Conservation (phyloP, 257 asterid species). For the Solanum bukasovii region DNA sequence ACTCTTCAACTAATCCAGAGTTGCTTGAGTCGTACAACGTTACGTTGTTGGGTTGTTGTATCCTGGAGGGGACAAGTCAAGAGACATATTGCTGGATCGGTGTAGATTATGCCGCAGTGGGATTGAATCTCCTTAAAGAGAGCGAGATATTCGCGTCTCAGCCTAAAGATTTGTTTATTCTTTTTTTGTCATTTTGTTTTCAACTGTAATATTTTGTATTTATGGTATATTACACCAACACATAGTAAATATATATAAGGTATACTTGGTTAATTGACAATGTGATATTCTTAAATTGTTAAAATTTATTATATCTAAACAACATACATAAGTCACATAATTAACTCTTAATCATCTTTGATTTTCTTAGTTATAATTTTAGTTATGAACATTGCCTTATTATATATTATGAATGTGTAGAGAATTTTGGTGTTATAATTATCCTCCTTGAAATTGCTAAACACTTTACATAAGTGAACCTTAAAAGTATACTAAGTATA, state of each 20-base stretch:
- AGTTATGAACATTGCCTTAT: neutral
- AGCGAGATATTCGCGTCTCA: no score
- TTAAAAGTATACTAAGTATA: neutral
- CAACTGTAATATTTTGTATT: no score
- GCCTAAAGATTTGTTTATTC: no score
- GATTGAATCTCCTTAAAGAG: no score
- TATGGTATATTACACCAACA: no score
- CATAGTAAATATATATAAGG: neutral
- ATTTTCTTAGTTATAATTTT: neutral
- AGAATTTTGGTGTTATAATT: neutral
- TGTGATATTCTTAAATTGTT: neutral
- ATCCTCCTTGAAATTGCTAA: neutral
- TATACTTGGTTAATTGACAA: neutral
- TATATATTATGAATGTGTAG: neutral
- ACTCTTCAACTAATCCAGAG: no score
- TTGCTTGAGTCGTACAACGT: no score
- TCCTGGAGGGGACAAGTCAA: no score
- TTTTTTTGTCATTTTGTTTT: no score
- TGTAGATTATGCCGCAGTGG: no score
- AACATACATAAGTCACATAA: neutral
- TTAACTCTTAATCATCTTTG: neutral
- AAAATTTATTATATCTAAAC: neutral
- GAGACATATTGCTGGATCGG: no score
- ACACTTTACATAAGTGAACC: neutral
- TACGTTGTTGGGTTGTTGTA: no score